Evolutionary conservation across 805 yeast species (phyloP).

Genomic region (Teunomyces tritomae): DNA sequence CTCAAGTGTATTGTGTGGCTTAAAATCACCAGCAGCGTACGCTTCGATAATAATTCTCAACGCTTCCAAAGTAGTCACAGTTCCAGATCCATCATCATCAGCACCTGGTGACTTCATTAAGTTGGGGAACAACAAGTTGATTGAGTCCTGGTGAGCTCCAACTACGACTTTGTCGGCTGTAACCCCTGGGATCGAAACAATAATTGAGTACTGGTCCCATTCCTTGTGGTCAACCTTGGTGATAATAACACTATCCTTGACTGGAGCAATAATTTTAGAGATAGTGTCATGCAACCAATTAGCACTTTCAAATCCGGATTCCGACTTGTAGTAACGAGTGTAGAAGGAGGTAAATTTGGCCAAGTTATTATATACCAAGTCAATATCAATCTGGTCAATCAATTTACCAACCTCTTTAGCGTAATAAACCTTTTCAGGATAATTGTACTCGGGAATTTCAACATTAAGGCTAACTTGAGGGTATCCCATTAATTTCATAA

Average conservation of each 20-base stretch:
- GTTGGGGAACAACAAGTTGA: slow-evolving; percentile 69
- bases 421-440: slow-evolving; percentile 49
- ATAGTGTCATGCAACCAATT: slow-evolving; percentile 62
- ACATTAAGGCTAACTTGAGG: background rate
- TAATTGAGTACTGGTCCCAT: slow-evolving; percentile 78
- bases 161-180: slow-evolving; percentile 58
- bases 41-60: slow-evolving; percentile 56
- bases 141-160: slow-evolving; percentile 89
- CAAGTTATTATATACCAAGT: slow-evolving; percentile 50
- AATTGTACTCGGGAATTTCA: slow-evolving; percentile 37
- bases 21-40: slow-evolving; percentile 31
- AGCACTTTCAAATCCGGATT: slow-evolving; percentile 68
- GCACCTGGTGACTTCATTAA: slow-evolving; percentile 85
- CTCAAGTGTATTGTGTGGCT: slow-evolving; percentile 73
- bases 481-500: background rate
- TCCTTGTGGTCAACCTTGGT: slow-evolving; percentile 55
- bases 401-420: slow-evolving; percentile 39
- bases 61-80: slow-evolving; percentile 73
- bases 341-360: slow-evolving; percentile 64
- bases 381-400: slow-evolving; percentile 43
- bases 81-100: slow-evolving; percentile 92
- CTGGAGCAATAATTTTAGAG: slow-evolving; percentile 32
- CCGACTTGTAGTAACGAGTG: slow-evolving; percentile 74
- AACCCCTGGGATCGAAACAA: slow-evolving; percentile 60
- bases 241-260: slow-evolving; percentile 31